These are phyloP conservation scores for Leucoagaricus sp. DNA, from an alignment of 1,284 basidiomycete genomes.

Conservation along the genomic window DNA sequence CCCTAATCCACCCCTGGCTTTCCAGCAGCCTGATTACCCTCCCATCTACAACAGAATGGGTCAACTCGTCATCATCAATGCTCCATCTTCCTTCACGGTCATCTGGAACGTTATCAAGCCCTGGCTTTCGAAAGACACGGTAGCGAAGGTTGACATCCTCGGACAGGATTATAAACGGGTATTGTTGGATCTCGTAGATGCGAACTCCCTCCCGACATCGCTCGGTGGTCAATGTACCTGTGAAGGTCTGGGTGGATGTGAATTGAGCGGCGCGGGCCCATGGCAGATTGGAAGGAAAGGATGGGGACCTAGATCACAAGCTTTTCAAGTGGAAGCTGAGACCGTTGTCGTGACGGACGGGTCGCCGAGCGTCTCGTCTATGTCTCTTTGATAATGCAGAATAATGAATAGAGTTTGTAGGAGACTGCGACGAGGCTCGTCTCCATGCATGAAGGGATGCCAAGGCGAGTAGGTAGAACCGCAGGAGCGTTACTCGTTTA, in stretches of 20 bases:
- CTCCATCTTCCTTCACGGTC: slow-evolving; percentile 66
- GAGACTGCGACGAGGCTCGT: no score
- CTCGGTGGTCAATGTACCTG: slow-evolving; percentile 54
- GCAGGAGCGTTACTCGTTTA: not conserved
- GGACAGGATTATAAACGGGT: slow-evolving; percentile 57
- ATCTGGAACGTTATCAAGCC: slow-evolving; percentile 70
- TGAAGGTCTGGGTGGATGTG: slow-evolving; percentile 54
- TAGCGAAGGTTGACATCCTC: slow-evolving; percentile 62
- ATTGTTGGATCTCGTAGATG: slow-evolving; percentile 57
- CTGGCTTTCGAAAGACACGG: slow-evolving; percentile 73
- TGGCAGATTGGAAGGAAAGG: slow-evolving; percentile 64
- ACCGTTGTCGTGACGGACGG: not conserved
- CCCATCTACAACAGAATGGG: slow-evolving; percentile 47
- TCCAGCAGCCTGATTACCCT: not conserved
- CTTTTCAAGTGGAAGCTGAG: not conserved
- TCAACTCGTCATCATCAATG: slow-evolving; percentile 66
- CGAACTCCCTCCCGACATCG: slow-evolving; percentile 44
- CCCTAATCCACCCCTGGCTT: not conserved
- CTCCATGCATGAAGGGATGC: not conserved
- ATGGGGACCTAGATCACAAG: slow-evolving; percentile 44
- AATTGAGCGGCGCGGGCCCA: slow-evolving; percentile 62
- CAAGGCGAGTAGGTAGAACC: not conserved
- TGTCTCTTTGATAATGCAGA: not conserved
- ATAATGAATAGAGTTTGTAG: not conserved
- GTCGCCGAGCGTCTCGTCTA: not conserved